These are phyloP conservation scores for Anisodus tanguticus DNA, from an alignment of 257 asterid genomes.

Conservation along the genomic window DNA sequence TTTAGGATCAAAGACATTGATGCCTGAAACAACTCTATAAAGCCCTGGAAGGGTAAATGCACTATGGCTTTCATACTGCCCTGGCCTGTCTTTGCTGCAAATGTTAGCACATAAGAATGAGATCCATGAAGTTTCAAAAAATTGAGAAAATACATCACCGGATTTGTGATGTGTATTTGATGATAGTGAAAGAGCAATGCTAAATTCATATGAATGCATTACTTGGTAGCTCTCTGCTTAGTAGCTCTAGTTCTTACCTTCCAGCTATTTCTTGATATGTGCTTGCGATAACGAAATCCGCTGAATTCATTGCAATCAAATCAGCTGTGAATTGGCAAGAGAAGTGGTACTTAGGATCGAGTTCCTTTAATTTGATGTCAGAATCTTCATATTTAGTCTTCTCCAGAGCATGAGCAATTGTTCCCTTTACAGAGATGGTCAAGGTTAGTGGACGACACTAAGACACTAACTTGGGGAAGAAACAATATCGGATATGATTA, in stretches of 20 bases:
- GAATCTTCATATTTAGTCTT: constrained; percentile 95
- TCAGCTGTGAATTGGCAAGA: constrained; percentile 96
- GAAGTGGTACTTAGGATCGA: constrained; percentile 78
- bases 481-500: background rate
- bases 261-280: constrained; percentile 96
- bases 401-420: constrained; percentile 95
- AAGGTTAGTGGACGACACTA: constrained; percentile 1
- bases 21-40: constrained; percentile 77
- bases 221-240: background rate
- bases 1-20: constrained; percentile 83
- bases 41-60: constrained; percentile 89
- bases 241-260: constrained; percentile 48
- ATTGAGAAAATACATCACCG: background rate
- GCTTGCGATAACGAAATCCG: constrained; percentile 92
- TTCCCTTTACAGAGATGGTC: constrained; percentile 56
- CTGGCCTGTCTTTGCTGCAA: constrained; percentile 89
- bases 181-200: background rate
- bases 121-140: background rate
- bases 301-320: constrained; percentile 82
- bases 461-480: background rate
- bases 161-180: background rate
- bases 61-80: constrained; percentile 85
- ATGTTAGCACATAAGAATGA: constrained; percentile 18
- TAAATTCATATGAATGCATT: background rate
- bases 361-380: constrained; percentile 81